Evolutionary conservation across 2,329 filamentous ascomycete species (phyloP).

Genomic region (Diaporthe helianthi): DNA sequence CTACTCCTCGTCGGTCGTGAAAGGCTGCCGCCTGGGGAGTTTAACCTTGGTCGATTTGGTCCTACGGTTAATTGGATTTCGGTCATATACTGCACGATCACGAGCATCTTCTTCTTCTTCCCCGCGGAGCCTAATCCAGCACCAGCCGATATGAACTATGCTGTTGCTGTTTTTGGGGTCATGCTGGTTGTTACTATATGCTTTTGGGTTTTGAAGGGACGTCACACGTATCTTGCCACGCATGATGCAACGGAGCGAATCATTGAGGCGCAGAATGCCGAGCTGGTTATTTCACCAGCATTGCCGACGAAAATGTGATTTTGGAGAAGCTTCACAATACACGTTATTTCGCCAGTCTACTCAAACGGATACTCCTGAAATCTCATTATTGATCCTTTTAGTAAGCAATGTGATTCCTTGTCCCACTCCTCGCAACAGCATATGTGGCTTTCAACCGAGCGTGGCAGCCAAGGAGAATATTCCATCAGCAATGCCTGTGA

Average conservation of each 20-base stretch:
- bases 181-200: not conserved
- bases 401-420: not conserved
- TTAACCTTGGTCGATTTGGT: not conserved
- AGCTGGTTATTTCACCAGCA: not conserved
- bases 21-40: not conserved
- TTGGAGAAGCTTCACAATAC: not conserved
- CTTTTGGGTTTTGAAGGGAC: not conserved
- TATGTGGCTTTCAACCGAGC: not conserved
- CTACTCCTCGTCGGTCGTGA: not conserved
- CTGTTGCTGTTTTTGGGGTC: not conserved
- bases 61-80: not conserved
- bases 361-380: not conserved
- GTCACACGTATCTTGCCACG: conserved; percentile 2
- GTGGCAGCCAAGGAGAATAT: not conserved
- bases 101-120: conserved; percentile 4
- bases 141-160: not conserved
- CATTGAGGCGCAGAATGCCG: conserved; percentile 6
- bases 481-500: not conserved
- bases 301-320: not conserved
- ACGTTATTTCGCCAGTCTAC: not conserved
- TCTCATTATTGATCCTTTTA: not conserved
- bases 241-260: conserved; percentile 7
- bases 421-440: not conserved
- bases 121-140: not conserved
- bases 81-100: not conserved